Conservation (phyloP, 306 rosid species). For the Hylodesmum podocarpum region DNA sequence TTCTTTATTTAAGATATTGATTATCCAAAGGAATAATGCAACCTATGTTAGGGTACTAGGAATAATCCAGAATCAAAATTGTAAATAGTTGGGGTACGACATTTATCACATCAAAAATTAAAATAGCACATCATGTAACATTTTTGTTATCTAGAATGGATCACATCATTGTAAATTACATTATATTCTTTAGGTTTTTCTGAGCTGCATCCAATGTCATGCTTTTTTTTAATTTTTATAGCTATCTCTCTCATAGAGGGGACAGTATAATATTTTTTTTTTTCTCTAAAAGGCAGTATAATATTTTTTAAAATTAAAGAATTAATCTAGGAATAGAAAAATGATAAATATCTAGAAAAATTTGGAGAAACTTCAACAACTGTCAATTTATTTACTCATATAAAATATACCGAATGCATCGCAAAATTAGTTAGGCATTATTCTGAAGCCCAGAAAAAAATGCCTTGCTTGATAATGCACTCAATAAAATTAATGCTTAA, state of each 20-base stretch:
- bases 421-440: not conserved
- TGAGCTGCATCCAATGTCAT: no score
- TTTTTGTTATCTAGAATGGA: not conserved
- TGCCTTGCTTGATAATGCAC: not conserved
- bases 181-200: no score
- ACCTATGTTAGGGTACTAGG: not conserved
- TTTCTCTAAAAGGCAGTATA: no score
- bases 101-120: not conserved
- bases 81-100: not conserved
- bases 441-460: not conserved
- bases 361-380: no score
- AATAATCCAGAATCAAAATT: not conserved
- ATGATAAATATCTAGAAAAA: no score
- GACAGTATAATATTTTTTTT: no score
- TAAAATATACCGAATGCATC: not conserved
- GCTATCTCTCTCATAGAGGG: no score
- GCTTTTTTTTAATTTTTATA: no score
- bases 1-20: not conserved
- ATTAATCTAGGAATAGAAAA: no score
- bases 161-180: not conserved
- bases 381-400: no score
- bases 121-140: not conserved
- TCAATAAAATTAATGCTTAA: not conserved
- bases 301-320: no score
- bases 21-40: conserved; percentile 6